Evolutionary conservation across 768 basidiomycete genomes (phyloP), one percentile per base, ranked within the genome.

Genomic region (Tricholoma flavovirens): DNA sequence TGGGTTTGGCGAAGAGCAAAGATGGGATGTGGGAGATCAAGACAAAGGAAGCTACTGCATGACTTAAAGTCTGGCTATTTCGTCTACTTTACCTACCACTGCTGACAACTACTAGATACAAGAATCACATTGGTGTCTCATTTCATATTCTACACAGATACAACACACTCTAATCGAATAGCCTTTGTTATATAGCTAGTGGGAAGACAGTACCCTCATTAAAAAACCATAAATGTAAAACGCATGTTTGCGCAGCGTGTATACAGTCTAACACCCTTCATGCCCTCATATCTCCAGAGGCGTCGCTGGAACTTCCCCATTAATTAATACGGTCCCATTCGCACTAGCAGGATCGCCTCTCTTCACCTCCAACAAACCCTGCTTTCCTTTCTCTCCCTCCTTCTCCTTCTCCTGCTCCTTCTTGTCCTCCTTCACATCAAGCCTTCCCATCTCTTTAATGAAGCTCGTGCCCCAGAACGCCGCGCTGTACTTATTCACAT

Each of bases 401-500:
- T 49, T 49, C 46, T 49, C 26, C 45, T 69, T 58, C 56, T 69
- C 69, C 1, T 68, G 68, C 58, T 75, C 72, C 14, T 69, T 69
- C 58, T 74, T 73, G 51, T 68, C 56, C 19, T 75, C 72, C 17
- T 71, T 73, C 42, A 72, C 66, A 45, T 80, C 73, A 53, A 90
- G 77, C 68, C 79, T 79, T 48, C 78, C 74, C 84, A 94, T 90
- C 74, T 93, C 93, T 64, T 76, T 82, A 66, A 95, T 90, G 69
- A 93, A 94, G 58, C 88, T 90, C 50, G 83, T 87, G 38, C 93
- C 93, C 92, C 93, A 95, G 73, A 88, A 94, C 38, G 90, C 84
- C 30, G 94, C 87, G 56, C 88, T 93, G 76, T 93, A 96, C 72
- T 95, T 95, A 76, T 86, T 87, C 58, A 97, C 91, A 70, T 97